phyloP scores from a whole-genome alignment of 116 monocot species.

The Cymodocea nodosa region DNA sequence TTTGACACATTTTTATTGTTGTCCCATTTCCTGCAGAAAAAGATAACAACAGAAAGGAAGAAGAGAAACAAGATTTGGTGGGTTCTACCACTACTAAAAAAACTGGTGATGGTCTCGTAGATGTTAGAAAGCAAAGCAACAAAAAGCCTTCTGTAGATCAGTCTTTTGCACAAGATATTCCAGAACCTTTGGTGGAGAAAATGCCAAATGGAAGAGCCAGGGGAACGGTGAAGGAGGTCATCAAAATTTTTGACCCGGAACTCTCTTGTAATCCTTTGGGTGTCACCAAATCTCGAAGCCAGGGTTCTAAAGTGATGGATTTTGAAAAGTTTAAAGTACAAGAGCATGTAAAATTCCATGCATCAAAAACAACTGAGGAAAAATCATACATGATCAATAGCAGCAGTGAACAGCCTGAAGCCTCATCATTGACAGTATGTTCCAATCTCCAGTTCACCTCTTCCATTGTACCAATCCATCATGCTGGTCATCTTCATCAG shows the following conservation, averaged over 20 bases:
- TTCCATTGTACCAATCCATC: no score
- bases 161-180: slow-evolving; percentile 4
- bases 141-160: slow-evolving; percentile 7
- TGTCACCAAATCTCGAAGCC: slow-evolving; percentile 17
- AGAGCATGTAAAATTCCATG: slow-evolving; percentile 9
- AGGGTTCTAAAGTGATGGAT: slow-evolving; percentile 30
- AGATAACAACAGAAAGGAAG: slow-evolving; percentile 6
- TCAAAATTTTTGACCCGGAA: slow-evolving; percentile 67
- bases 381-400: background rate
- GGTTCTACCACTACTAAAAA: background rate
- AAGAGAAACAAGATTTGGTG: slow-evolving; percentile 13
- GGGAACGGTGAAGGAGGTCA: slow-evolving; percentile 74
- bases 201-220: slow-evolving; percentile 28
- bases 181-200: slow-evolving; percentile 26
- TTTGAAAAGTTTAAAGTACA: slow-evolving; percentile 19
- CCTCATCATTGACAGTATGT: slow-evolving; percentile 4
- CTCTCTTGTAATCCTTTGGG: slow-evolving; percentile 28
- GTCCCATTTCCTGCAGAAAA: slow-evolving; percentile 24
- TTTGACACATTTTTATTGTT: background rate
- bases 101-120: slow-evolving; percentile 6
- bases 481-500: no score
- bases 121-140: slow-evolving; percentile 8
- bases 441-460: background rate
- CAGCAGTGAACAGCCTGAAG: background rate
- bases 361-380: slow-evolving; percentile 9